Evolutionary conservation across 805 yeast genomes (phyloP), one percentile per base, ranked within the genome.

Genomic region (Hanseniaspora pseudoguilliermondii): DNA sequence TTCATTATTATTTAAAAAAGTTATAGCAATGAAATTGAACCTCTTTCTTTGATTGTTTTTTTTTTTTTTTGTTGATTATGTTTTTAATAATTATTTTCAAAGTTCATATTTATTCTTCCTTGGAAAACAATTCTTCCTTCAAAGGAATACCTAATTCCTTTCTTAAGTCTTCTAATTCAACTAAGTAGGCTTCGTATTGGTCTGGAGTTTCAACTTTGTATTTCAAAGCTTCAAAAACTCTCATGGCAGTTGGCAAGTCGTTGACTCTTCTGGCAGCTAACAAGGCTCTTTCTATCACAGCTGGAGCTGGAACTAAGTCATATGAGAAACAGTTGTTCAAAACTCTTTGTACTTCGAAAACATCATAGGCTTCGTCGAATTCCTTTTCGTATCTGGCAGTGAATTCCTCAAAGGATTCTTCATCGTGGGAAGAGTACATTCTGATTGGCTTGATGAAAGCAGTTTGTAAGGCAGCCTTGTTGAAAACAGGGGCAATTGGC

Each of bases 191-290:
- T 66, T 84, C 80, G 79, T 93, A 93, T 76, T 93, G 97, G 64
- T 84, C 84, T 70, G 80, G 82, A 76, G 84, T 87, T 73, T 91
- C 97, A 61, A 93, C 97, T 78, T 93, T 93, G 82, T 82, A 87
- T 73, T 86, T 87, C 71, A 93, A 81, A 63, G 95, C 97, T 78
- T 91, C 98, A 66, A 93, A 93, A 57, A 95, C 96, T 76, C 98
- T 86, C 64, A 89, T 93, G 57, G 98, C 98, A 59, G 97, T 90
- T 59, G 98, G 96, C 75, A 87, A 87, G 76, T 93, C 98, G 74
- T 93, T 88, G 63, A 93, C 97, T 76, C 97, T 87, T 83, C 98
- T 90, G 65, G 97, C 90, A 49, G 98, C 98, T 75, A 86, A 83
- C 69, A 93, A 79, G 49, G 98, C 98, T 74, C 85, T 86, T 75